Evolutionary conservation across 202 grass and related monocot genomes (phyloP).

Genomic region (Zizania palustris): DNA sequence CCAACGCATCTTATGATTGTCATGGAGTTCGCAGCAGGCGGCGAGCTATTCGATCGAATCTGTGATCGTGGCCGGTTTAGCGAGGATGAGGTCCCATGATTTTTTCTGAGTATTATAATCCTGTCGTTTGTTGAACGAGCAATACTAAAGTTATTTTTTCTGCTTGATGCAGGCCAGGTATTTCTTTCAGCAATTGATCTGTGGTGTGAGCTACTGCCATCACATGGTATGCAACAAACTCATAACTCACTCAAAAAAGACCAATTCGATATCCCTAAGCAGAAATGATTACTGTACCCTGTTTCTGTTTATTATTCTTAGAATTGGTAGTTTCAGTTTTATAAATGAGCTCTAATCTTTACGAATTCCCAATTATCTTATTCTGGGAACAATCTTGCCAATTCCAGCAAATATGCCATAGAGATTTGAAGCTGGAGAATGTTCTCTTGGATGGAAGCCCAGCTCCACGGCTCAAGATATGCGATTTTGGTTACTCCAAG

Average conservation of each 20-base stretch:
- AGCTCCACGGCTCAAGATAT: conserved; percentile 94
- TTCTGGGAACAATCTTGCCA: conserved; percentile 26
- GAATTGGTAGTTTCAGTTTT: background rate
- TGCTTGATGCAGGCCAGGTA: conserved; percentile 73
- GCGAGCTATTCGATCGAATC: conserved; percentile 93
- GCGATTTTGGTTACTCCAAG: conserved; percentile 99
- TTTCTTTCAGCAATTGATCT: conserved; percentile 99
- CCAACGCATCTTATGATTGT: conserved; percentile 93
- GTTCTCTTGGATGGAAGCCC: conserved; percentile 88
- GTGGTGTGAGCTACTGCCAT: conserved; percentile 94
- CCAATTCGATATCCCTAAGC: background rate
- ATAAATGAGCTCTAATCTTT: conserved; percentile 5
- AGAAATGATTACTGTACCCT: conserved; percentile 7
- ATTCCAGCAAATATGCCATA: conserved; percentile 92
- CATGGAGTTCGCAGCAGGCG: conserved; percentile 97
- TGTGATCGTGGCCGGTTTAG: conserved; percentile 85
- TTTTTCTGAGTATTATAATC: conserved; percentile 25
- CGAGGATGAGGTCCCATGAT: conserved; percentile 82
- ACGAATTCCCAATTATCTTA: conserved; percentile 25
- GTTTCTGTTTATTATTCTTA: background rate
- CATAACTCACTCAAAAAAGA: conserved; percentile 9
- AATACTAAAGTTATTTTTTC: conserved; percentile 24
- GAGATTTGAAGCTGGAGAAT: conserved; percentile 98
- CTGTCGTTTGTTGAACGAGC: conserved; percentile 36
- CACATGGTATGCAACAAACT: conserved; percentile 54